Base-by-base conservation (phyloP, 1,284 basidiomycete genomes). In the Tremellales sp. region DNA sequence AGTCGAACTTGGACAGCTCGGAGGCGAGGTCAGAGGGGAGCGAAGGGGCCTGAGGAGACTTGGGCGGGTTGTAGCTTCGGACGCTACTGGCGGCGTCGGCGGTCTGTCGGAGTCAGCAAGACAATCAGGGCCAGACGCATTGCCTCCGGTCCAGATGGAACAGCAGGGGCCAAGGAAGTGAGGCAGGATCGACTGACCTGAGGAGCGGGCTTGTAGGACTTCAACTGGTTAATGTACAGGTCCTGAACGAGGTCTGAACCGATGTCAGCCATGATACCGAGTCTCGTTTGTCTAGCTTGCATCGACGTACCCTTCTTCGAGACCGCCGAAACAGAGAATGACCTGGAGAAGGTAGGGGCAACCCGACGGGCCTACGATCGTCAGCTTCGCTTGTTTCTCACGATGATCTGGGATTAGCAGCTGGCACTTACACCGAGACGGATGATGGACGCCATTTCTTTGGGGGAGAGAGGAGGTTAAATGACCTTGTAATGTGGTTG, bases 171-270 rank as follows among this genome's bases (percentile, higher is more conserved):
- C n/a, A 8, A 21, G 40, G 41, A 33, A 37, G 27, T 73, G 37
- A 27, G n/a, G 29, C 23, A 27, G 4, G 12, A 19, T 17, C 73
- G 19, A 69, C 73, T 46, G 45, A 75, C 73, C 63, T 72, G 62
- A 40, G 71, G 55, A 49, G 75, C 74, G 29, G 79, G 73, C 80
- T 91, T 94, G 84, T 93, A 97, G 17, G 82, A 74, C 78, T 89
- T 94, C 70, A 97, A 81, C 79, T 94, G 87, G 68, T 81, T 84
- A 62, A 97, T 67, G 78, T 97, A 97, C 50, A 94, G 74, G 62
- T 96, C 90, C 81, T 94, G 89, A 51, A 97, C 80, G 65, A 94
- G 78, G 79, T 96, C 92, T 94, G 21, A 6, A 23, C 43, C 25
- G 19, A 29, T 17, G 42, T 37, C 21, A 24, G n/a, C 29, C 27